Evolutionary conservation across 78 protist species (phyloP), one percentile per base, ranked within the genome.

Genomic region (Dictyostelium firmibasis): DNA sequence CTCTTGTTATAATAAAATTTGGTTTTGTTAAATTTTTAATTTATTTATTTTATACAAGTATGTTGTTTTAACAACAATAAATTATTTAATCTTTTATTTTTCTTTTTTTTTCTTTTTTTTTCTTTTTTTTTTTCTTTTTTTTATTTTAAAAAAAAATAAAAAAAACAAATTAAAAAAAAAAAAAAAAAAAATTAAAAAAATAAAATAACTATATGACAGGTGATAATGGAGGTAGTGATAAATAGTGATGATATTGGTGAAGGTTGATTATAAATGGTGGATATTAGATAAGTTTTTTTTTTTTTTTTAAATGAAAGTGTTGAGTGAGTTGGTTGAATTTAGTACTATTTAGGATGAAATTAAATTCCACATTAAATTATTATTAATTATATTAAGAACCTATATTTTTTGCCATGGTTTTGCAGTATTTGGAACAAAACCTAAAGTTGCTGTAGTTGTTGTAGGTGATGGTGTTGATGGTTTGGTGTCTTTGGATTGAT

Each of bases 391-490:
- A 1, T 36, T 8, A 13, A 72, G 76, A 57, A 70, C 8, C 33
- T 64, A 31, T 83, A n/a, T 14, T 50, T 70, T 25, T 29, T 31
- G 36, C 77, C 77, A 70, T 70, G 77, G 77, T 70, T 70, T 70
- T 25, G 35, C 33, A 14, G 41, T 25, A 70, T 70, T 70, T 70
- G 77, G 77, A 31, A 29, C 29, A 7, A 70, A 43, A 23, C 69
- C 84, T 8, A 47, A 23, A 13, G 83, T 20, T 60, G 75, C 57
- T 27, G 36, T 81, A 16, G 85, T 47, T 29, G 60, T 31, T 0
- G 72, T 62, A 25, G 62, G 25, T 2, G 85, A 23, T 20, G 36
- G 4, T 16, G 85, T 16, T n/a, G 53, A 23, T 20, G 23, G 81
- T 50, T 50, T 50, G 14, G 36, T 81, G 4, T 64, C 29, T 29